Conservation (phyloP, 345 rosid species). For the Combretum micranthum region DNA sequence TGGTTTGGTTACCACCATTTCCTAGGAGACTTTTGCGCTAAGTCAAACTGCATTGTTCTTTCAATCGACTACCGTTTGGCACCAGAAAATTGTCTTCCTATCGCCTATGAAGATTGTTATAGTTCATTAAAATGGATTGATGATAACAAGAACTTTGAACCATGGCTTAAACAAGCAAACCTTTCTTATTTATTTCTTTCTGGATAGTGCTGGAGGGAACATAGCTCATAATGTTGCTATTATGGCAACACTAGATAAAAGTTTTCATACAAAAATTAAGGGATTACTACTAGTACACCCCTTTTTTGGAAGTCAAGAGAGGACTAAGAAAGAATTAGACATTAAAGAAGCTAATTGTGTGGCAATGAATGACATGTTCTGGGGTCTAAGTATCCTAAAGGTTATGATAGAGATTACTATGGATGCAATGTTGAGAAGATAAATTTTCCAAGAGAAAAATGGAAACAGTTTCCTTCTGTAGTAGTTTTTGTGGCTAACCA, state of each 20-base stretch:
- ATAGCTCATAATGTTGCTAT: slow-evolving; percentile 45
- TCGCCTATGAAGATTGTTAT: slow-evolving; percentile 52
- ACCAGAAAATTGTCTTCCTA: slow-evolving; percentile 46
- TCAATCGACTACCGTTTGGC: slow-evolving; percentile 59
- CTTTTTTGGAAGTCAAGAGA: slow-evolving; percentile 48
- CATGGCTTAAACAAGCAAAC: slow-evolving; percentile 43
- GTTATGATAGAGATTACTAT: slow-evolving; percentile 33
- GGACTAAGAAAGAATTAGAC: slow-evolving; percentile 35
- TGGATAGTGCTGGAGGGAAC: slow-evolving; percentile 65
- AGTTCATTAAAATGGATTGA: slow-evolving; percentile 41
- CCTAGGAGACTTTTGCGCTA: slow-evolving; percentile 45
- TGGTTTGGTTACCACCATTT: slow-evolving; percentile 64
- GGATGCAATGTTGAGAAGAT: slow-evolving; percentile 47
- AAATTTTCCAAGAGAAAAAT: slow-evolving; percentile 23
- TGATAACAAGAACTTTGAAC: slow-evolving; percentile 18
- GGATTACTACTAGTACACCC: slow-evolving; percentile 49
- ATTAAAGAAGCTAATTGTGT: slow-evolving; percentile 22
- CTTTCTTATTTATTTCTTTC: slow-evolving; percentile 39
- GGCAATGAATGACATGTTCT: slow-evolving; percentile 46
- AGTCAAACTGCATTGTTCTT: slow-evolving; percentile 27
- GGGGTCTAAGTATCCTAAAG: slow-evolving; percentile 52
- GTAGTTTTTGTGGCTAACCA: slow-evolving; percentile 43
- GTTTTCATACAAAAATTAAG: slow-evolving; percentile 19
- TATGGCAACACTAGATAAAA: slow-evolving; percentile 18
- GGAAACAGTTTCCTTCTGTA: slow-evolving; percentile 38